Evolutionary conservation across 2,329 filamentous ascomycete species (phyloP).

Genomic region (Venturia asperata): DNA sequence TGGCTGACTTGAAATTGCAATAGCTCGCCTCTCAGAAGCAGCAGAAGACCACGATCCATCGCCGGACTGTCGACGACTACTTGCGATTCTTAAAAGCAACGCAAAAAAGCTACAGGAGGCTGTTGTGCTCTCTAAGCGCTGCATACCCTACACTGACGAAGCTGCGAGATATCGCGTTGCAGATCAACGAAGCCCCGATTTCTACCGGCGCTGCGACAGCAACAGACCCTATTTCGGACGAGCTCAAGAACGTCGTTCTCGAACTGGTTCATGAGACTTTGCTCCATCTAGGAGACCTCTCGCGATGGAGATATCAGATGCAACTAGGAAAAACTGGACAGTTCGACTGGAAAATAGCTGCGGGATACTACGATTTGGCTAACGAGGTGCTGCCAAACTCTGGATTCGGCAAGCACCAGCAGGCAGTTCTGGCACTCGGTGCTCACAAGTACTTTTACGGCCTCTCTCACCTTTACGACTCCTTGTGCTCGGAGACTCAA

Average conservation of each 20-base stretch:
- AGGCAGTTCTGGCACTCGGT: constrained; percentile 75
- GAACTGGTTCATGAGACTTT: constrained; percentile 74
- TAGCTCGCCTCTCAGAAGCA: constrained; percentile 12
- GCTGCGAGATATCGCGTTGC: constrained; percentile 48
- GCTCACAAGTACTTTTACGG: constrained; percentile 74
- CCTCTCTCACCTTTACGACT: constrained; percentile 83
- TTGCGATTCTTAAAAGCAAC: constrained; percentile 66
- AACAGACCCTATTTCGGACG: not conserved
- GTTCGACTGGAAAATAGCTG: constrained; percentile 69
- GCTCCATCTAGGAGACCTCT: constrained; percentile 82
- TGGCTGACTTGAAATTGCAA: not conserved
- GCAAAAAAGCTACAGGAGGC: constrained; percentile 2
- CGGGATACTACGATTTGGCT: constrained; percentile 79
- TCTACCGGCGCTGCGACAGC: not conserved
- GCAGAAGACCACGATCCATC: constrained; percentile 6
- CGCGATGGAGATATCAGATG: constrained; percentile 73
- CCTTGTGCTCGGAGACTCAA: constrained; percentile 65
- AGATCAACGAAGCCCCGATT: not conserved
- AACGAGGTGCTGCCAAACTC: constrained; percentile 69
- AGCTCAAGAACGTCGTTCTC: constrained; percentile 50
- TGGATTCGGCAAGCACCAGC: constrained; percentile 81
- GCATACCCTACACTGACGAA: constrained; percentile 51
- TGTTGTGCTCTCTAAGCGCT: constrained; percentile 62
- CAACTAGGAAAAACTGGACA: constrained; percentile 56
- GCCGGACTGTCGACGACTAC: constrained; percentile 80